Base-by-base conservation (phyloP, 768 basidiomycete species). In the Suillus fuscotomentosus region DNA sequence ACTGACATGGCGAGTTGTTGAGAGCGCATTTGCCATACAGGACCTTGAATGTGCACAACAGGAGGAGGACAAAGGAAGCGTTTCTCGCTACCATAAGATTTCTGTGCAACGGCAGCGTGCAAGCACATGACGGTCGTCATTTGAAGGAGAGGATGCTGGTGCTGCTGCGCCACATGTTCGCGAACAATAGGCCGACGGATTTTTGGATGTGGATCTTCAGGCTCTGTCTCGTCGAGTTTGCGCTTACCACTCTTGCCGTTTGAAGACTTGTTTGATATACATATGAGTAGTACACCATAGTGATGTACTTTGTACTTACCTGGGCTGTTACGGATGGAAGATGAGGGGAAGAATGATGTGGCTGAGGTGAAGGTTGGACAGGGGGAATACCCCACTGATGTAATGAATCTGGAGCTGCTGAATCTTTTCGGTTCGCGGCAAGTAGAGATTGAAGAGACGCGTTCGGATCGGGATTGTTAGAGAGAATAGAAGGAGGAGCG, bases 71-170 rank as follows among this genome's bases (percentile, higher is more conserved):
- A 94, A 43, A 98, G 85, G 73, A 96, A 95, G 63, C 95, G 90
- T 76, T 96, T 95, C 80, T 97, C 95, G 75, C 90, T 94, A 60
- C 94, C 94, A 73, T 97, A 97, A 13, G 94, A 95, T 79, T 97
- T 97, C 80, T 97, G 95, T 2, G 94, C 95, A 60, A 95, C 94
- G 39, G 92, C 93, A 31, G 95, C 94, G 72, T 97, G 95, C 61
- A 95, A 82, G 69, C 92, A 94, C 66, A 94, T 86, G 39, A 95
- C 91, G 45, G 92, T 94, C 43, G 93, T 94, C 93, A 95, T 94
- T 65, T 91, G 90, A 79, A 91, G 85, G 69, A 90, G 86, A 67
- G 88, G 89, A 57, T 85, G 75, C 10, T 88, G 87, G 48, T 50
- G 50, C 15, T 27, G 50, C 50, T 50, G 50, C 41, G 86, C 86